Evolutionary conservation across 1,139 yeast genomes (phyloP).

Genomic region (Arxiozyma heterogenica): DNA sequence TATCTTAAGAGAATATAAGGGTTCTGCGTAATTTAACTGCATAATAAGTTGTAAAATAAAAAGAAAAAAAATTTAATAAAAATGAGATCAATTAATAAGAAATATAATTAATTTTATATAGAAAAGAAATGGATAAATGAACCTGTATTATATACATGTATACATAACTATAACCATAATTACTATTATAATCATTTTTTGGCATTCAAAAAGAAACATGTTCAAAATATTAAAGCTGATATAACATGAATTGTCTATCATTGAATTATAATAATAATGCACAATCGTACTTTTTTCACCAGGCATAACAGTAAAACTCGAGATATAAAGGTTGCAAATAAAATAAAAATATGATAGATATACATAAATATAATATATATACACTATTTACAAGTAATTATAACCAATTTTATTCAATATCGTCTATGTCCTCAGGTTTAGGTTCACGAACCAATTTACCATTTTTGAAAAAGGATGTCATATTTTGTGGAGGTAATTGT

Average conservation of each 20-base stretch:
- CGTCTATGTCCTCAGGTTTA: neutral
- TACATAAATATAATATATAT: neutral
- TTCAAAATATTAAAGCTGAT: too few relatives aligned
- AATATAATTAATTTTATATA: neutral
- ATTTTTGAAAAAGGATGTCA: constrained; percentile 57
- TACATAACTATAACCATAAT: neutral
- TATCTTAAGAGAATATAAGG: constrained; percentile 81
- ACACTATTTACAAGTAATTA: neutral
- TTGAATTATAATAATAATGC: too few relatives aligned
- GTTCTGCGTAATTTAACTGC: constrained; percentile 21
- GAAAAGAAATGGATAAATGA: neutral
- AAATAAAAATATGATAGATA: too few relatives aligned
- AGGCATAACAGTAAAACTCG: too few relatives aligned
- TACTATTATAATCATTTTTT: neutral
- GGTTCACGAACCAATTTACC: constrained; percentile 9
- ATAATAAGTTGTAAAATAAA: neutral
- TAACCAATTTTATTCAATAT: neutral
- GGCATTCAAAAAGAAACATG: neutral
- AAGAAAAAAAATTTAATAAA: neutral
- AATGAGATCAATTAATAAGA: neutral
- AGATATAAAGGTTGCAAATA: neutral
- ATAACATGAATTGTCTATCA: neutral
- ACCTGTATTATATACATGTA: neutral
- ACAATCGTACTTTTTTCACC: neutral
- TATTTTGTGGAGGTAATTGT: constrained; percentile 75